Base-by-base conservation (phyloP, 768 basidiomycete genomes). In the Leccinum longicurvipes region DNA sequence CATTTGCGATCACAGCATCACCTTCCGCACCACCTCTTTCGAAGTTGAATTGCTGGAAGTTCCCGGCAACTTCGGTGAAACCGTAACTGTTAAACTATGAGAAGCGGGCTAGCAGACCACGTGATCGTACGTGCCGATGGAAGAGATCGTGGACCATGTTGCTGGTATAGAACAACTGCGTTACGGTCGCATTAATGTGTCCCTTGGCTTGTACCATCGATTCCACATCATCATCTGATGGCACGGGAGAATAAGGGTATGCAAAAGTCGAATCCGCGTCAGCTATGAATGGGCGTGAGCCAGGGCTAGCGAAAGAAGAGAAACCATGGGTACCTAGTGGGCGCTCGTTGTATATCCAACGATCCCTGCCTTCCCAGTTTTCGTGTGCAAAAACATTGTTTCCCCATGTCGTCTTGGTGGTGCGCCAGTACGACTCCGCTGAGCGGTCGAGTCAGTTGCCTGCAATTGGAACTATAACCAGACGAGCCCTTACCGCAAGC, bases 41-140 rank as follows among this genome's bases (percentile, higher is more conserved):
- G 64, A 95, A 96, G 83, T 98, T 98, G 80, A 91, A 82, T 65
- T 94, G 92, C 73, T 99, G 96, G 87, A 98, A 99, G 80, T 99
- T 98, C 14, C 95, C 95, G 2, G 89, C 75, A 9, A 78, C 78
- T 72, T 98, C 95, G 66, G 90, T 89, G 72, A 99, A 99, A 19
- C 96, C 96, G 59, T 93, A 91, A 45, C 87, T 85, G 57, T 69
- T 59, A 39, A 58, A 63, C 32, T 63, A 5, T 53, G n/a, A 47
- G 50, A n/a, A 27, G 12, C 50, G 12, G 53, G 29, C 36, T 36
- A 32, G 3, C 7, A 31, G 15, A 23, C 46, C 12, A 24, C 15
- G 10, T 3, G 0, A 2, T 1, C 9, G 3, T 36, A 57, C 71
- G 45, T 61, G 82, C 73, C 88, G 81, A 69, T 93, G 93, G 76